A percentile compares a stretch with the other conserved stretches of the same genome.
Evolutionary conservation across 1,284 basidiomycete genomes (phyloP).

Genomic region (Mycosarcoma mackinlayi): DNA sequence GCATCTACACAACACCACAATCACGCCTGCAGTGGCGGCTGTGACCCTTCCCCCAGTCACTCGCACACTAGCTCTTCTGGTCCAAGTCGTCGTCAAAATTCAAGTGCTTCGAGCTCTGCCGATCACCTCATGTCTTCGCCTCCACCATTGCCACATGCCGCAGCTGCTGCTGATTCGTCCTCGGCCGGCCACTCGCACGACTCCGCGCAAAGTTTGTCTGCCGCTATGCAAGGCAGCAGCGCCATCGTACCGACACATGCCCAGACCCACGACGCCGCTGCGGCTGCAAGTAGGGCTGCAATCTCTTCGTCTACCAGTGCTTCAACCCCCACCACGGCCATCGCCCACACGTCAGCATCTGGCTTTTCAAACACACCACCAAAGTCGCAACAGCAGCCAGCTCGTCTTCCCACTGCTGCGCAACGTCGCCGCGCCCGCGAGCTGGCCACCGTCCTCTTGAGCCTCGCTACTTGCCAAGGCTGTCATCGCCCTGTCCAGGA

Average conservation of each 20-base stretch:
- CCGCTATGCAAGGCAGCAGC: too few species aligned
- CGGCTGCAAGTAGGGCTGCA: too few species aligned
- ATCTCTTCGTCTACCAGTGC: too few species aligned
- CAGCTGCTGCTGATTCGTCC: not conserved
- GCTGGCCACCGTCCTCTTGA: slow-evolving; percentile 43
- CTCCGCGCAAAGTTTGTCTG: too few species aligned
- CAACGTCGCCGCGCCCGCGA: slow-evolving; percentile 47
- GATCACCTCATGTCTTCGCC: slow-evolving; percentile 2
- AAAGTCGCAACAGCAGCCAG: slow-evolving; percentile 6
- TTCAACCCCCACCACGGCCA: too few species aligned
- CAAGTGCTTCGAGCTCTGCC: not conserved
- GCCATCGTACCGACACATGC: too few species aligned
- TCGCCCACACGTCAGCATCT: not conserved
- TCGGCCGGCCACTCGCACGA: too few species aligned
- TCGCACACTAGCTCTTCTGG: slow-evolving; percentile 11
- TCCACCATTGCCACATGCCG: slow-evolving; percentile 10
- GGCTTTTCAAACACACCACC: not conserved
- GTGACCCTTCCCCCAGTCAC: slow-evolving; percentile 11
- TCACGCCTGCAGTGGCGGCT: slow-evolving; percentile 16
- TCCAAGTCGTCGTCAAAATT: slow-evolving; percentile 16
- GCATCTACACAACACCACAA: slow-evolving; percentile 30
- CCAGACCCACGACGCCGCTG: too few species aligned
- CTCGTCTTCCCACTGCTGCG: slow-evolving; percentile 31
- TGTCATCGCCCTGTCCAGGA: slow-evolving; percentile 50
- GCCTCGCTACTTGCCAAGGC: slow-evolving; percentile 41